These are phyloP conservation scores for Fusarium armeniacum DNA, from an alignment of 2,329 filamentous ascomycete genomes.

Conservation along the genomic window DNA sequence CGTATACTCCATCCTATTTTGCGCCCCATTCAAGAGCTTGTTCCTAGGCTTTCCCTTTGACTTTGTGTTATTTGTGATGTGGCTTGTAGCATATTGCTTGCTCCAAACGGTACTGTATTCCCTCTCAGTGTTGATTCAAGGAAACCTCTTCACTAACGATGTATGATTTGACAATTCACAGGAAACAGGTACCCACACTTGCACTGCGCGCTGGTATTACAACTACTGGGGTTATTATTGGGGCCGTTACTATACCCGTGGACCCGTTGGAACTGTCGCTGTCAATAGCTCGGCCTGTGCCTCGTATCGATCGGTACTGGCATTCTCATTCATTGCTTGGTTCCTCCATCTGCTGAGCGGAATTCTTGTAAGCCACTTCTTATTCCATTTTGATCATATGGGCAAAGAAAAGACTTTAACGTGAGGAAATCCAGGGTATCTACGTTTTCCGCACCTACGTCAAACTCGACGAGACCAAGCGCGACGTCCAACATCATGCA, in stretches of 20 bases:
- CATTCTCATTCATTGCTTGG: constrained; percentile 12
- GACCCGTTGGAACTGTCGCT: not conserved
- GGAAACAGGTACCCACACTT: not conserved
- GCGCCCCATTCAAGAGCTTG: not conserved
- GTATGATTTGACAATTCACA: fast-evolving
- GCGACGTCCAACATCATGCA: not conserved
- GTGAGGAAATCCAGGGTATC: not conserved
- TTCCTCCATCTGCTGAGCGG: constrained; percentile 18
- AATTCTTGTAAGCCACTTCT: not conserved
- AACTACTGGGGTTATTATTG: constrained; percentile 18
- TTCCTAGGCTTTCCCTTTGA: constrained; percentile 11
- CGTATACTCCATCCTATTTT: constrained; percentile 1
- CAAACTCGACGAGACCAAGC: constrained; percentile 9
- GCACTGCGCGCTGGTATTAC: not conserved
- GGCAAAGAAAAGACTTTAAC: too few species aligned
- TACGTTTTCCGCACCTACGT: constrained; percentile 7
- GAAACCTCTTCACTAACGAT: too few species aligned
- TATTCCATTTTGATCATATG: too few species aligned
- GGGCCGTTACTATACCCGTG: not conserved
- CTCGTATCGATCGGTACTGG: not conserved
- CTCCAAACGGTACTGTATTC: constrained; percentile 4
- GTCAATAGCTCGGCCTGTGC: not conserved
- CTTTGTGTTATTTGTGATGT: constrained; percentile 17
- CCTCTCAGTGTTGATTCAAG: fast-evolving
- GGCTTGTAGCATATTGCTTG: constrained; percentile 22